Evolutionary conservation across 345 rosid species (phyloP), one percentile per base, ranked within the genome.

Genomic region (Acer negundo): DNA sequence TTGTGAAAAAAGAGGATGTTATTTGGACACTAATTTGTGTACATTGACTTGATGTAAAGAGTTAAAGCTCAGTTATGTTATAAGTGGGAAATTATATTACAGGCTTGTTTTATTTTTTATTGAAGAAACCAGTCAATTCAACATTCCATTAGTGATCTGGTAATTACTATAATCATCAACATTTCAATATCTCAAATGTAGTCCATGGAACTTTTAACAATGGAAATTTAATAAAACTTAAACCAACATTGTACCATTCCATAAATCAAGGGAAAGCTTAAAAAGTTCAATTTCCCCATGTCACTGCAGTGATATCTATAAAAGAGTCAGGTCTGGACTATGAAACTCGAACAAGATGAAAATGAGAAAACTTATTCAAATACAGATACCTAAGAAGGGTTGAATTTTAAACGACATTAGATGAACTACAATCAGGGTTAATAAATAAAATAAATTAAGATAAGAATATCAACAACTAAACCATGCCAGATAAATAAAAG

Each of bases 401-500:
- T n/a, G n/a, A 8, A 44, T 44, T 44, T 40, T 19, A 67, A 63
- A 69, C 72, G n/a, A 69, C 56, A 10, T 23, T 78, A 81, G 44
- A 67, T 67, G 17, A 78, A 62, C 80, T 69, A 64, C 78, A 69
- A 64, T 77, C 53, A 69, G 67, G 47, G 73, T 64, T 68, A 19
- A 81, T 58, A 72, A 76, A 75, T 71, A 26, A 35, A 65, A 67
- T 71, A 56, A 49, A 65, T 65, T 49, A 68, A 20, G 47, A 67
- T 73, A 42, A 80, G 24, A 75, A 82, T 77, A 79, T 75, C 11
- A 47, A 51, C 58, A 73, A 75, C 80, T 59, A 83, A 67, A 63
- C 76, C 78, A 74, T 77, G 78, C 73, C 81, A 78, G 75, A 78
- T 72, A 77, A 76, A 46, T 66, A 61, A 62, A 78, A 65, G 71